Conservation (phyloP, 169 alveolate species). For the Theileria sp. region DNA sequence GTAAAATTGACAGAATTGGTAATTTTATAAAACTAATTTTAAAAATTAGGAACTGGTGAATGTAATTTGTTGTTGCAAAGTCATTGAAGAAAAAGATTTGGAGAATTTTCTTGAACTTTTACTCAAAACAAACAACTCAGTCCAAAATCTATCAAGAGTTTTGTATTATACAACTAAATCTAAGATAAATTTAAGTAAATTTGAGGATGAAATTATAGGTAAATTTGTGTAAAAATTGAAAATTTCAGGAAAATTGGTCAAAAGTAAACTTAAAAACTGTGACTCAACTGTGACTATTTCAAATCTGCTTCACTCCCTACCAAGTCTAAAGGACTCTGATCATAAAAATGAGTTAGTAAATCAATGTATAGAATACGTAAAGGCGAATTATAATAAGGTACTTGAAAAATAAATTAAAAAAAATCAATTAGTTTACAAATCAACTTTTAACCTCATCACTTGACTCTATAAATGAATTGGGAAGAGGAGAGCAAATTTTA, state of each 20-base stretch:
- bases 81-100: not conserved
- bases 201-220: not conserved
- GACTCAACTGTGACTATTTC: not conserved
- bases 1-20: conserved; percentile 11
- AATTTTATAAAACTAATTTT: not conserved
- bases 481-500: not conserved
- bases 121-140: not conserved
- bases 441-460: conserved; percentile 44
- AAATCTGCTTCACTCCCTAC: conserved; percentile 25
- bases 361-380: conserved; percentile 8
- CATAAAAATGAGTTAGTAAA: conserved; percentile 2
- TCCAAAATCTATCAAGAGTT: conserved; percentile 11
- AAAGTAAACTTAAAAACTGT: not conserved
- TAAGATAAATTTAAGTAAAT: not conserved
- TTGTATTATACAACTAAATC: conserved; percentile 1
- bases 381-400: conserved; percentile 15
- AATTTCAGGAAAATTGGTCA: not conserved
- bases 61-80: conserved; percentile 6
- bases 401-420: not conserved
- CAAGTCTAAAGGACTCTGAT: not conserved
- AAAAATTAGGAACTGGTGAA: conserved; percentile 14
- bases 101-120: conserved; percentile 4
- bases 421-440: conserved; percentile 25
- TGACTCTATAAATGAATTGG: conserved; percentile 7
- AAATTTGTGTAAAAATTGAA: not conserved